Evolutionary conservation across 1,284 basidiomycete genomes (phyloP), one percentile per base, ranked within the genome.

Genomic region (Cutaneotrichosporon sp.): DNA sequence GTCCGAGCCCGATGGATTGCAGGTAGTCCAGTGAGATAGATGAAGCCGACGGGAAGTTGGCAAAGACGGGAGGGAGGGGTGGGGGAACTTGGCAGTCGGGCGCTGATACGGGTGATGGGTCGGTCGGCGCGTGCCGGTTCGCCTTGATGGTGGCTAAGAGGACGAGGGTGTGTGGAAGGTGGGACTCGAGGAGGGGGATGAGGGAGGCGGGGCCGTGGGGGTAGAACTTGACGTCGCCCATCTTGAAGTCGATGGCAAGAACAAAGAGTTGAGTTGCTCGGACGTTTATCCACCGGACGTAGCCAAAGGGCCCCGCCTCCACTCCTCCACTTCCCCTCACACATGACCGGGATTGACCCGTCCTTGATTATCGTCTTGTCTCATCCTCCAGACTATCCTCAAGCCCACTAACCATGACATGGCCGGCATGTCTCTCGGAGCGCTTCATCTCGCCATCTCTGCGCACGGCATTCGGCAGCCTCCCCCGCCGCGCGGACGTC

Each of bases 131-230:
- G 34, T 31, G 22, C n/a, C 46, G 13, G 59, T 63, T 52, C 4
- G 38, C 56, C 5, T 62, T 34, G 50, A 74, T 69, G 11, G 65
- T 61, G 3, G 62, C 63, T 18, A 68, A 52, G 5, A 70, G 16
- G 8, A 58, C 46, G 18, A 71, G 26, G 2, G 67, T 40, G 55
- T 64, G 34, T 4, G 73, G 73, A 8, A 72, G 68, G 47, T 69
- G 65, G 2, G 14, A 5, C 30, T 46, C 50, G 11, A 73, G 59
- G n/a, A 70, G 64, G 16, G 69, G 67, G 5, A 70, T 31, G 22
- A 72, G 62, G 5, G 65, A 56, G 3, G 21, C 10, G 1, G 69
- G 64, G 3, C 61, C 52, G 57, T 71, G 72, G 0, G 62, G 49
- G 62, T 71, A 65, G 2, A 72, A 64, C 52, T 30, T 34, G 42